Base-by-base conservation (phyloP, 257 asterid species). In the Primulina huaijiensis region DNA sequence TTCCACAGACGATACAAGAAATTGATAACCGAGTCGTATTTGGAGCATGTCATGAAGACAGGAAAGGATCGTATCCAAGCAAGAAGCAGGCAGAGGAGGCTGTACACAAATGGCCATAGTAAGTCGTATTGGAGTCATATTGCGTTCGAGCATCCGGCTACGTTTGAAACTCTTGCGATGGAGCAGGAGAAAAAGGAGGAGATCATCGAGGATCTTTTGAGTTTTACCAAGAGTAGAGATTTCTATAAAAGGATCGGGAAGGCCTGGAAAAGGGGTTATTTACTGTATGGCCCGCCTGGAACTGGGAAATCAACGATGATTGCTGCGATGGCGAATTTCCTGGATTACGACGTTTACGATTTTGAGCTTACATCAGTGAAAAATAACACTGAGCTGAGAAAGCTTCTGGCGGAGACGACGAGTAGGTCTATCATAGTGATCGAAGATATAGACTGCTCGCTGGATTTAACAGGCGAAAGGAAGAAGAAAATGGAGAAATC, bases 401-500 rank as follows among this genome's bases (percentile, higher is more conserved):
- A 64, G 78, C 82, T 79, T 55, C 35, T 82, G 70, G 74, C 72
- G 1, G 77, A 82, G 77, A 82, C 84, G 1, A 74, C 78, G 0
- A 23, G 80, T 7, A 79, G 68, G 68, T 82, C 86, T 0, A 76
- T 82, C 29, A 74, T 82, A 7, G 80, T 82, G 58, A 79, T 82
- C 12, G 84, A 82, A 78, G 86, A 82, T 34, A 79, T 82, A 31
- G 86, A 79, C 57, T 76, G 86, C 70, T 76, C 86, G 6, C 76
- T 71, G 2, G 62, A 79, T 9, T 57, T 75, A 30, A 78, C 83
- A 2, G 81, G 73, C 23, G 75, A 78, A 43, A 57, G 86, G 75
- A 70, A 53, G 62, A 72, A 72, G 61, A 75, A 31, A 23, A 62
- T 57, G 65, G 77, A 73, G 74, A 76, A 73, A 52, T 17, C 71